phyloP scores from a whole-genome alignment of 495 filamentous ascomycete species.

The Letharia lupina region DNA sequence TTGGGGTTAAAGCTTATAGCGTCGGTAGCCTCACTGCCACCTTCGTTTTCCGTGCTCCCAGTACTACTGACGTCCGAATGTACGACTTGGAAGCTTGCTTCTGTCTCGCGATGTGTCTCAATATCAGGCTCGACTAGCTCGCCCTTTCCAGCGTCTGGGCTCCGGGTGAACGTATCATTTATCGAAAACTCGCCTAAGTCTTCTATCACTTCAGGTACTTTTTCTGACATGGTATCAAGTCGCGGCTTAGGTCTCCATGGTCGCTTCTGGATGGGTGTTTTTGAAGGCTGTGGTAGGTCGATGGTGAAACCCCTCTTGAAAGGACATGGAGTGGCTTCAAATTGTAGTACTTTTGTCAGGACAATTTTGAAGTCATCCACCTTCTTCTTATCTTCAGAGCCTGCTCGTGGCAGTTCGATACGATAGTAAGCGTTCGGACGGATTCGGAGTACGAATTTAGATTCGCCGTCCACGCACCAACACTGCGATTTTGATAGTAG shows the following conservation, averaged over 20 bases:
- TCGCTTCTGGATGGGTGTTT: conserved; percentile 55
- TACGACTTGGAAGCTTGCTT: conserved; percentile 25
- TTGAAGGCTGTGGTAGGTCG: conserved; percentile 60
- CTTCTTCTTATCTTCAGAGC: conserved; percentile 48
- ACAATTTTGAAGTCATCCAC: conserved; percentile 59
- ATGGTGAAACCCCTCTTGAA: conserved; percentile 71
- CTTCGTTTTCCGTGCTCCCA: conserved; percentile 31
- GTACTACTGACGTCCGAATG: conserved; percentile 28
- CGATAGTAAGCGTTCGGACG: conserved; percentile 75
- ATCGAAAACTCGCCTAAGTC: conserved; percentile 18
- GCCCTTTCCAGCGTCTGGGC: background rate
- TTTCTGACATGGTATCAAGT: conserved; percentile 33
- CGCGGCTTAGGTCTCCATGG: conserved; percentile 60
- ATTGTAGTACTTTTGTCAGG: conserved; percentile 63
- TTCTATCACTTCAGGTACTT: conserved; percentile 13
- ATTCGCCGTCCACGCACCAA: conserved; percentile 83
- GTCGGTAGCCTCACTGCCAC: conserved; percentile 32
- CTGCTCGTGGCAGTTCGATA: conserved; percentile 66
- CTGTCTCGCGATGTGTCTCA: conserved; percentile 15
- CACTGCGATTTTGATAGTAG: conserved; percentile 83
- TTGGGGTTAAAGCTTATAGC: conserved; percentile 30
- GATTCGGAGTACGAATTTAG: conserved; percentile 75
- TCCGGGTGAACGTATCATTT: background rate
- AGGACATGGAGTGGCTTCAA: conserved; percentile 81
- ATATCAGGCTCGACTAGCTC: conserved; percentile 12